These are phyloP conservation scores for Coemansia sp. DNA, from an alignment of 192 early-diverging fungal species.

Conservation along the genomic window DNA sequence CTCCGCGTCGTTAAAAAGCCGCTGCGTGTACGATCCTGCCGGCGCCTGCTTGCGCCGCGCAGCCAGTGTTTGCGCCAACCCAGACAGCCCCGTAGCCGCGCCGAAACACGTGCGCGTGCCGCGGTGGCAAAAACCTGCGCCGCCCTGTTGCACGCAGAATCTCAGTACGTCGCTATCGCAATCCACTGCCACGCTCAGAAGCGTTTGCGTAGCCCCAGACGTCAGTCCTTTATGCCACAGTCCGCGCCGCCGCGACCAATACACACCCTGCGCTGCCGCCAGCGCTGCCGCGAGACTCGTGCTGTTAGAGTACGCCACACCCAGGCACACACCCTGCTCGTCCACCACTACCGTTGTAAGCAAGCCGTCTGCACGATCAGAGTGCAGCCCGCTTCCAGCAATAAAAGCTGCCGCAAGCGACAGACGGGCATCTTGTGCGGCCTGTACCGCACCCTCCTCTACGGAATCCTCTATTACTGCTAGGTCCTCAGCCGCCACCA, in stretches of 20 bases:
- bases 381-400: constrained; percentile 27
- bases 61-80: constrained; percentile 67
- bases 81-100: constrained; percentile 67
- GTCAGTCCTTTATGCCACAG: constrained; percentile 97
- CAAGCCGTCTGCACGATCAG: constrained; percentile 88
- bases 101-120: constrained; percentile 93
- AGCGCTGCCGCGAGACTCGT: constrained; percentile 82
- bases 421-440: not conserved
- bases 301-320: constrained; percentile 87
- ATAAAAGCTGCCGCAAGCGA: constrained; percentile 30
- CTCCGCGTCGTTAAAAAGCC: constrained; percentile 79
- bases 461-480: constrained; percentile 9
- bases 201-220: constrained; percentile 89
- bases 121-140: constrained; percentile 91
- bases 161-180: constrained; percentile 88
- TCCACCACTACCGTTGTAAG: constrained; percentile 92
- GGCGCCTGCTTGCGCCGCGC: constrained; percentile 73
- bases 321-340: constrained; percentile 82
- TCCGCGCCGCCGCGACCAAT: constrained; percentile 82
- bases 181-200: constrained; percentile 76
- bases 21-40: constrained; percentile 85
- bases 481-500: constrained; percentile 28
- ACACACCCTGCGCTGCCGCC: constrained; percentile 79
- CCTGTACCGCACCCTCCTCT: not conserved
- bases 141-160: constrained; percentile 84